A percentile compares a stretch with the other conserved stretches of the same genome.
These are phyloP conservation scores for Symbiodinium natans DNA, from an alignment of 73 alveolate genomes.

Conservation along the genomic window DNA sequence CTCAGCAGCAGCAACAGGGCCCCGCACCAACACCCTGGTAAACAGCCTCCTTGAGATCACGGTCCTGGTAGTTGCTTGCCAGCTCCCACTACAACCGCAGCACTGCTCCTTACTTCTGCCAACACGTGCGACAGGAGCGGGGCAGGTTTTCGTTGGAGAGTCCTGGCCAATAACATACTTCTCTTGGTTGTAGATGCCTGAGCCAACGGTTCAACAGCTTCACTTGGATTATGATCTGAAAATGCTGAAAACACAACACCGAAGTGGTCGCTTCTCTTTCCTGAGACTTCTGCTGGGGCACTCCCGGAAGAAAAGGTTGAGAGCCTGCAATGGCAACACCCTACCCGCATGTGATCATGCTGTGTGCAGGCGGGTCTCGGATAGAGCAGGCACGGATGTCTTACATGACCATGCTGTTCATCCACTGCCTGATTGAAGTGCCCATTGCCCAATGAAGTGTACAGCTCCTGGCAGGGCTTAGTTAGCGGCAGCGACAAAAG, in stretches of 20 bases:
- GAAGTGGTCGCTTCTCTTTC: not conserved
- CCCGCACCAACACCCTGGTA: constrained; percentile 68
- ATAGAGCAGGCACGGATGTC: no score
- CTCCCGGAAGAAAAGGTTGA: constrained; percentile 81
- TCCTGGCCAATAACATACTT: constrained; percentile 53
- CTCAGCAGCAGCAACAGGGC: not conserved
- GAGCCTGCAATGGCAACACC: constrained; percentile 28
- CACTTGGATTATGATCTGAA: no score
- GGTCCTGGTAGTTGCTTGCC: constrained; percentile 27
- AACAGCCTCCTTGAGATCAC: constrained; percentile 80
- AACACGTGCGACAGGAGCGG: no score
- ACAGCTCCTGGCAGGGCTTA: constrained; percentile 39
- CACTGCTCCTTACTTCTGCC: no score
- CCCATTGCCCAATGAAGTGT: constrained; percentile 92
- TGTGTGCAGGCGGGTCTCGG: no score
- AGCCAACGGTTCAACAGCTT: no score
- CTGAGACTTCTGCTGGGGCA: constrained; percentile 55
- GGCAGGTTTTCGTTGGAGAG: not conserved
- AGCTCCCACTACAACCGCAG: no score
- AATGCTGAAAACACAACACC: no score
- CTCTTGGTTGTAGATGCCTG: constrained; percentile 74
- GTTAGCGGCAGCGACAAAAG: not conserved
- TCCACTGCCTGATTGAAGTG: constrained; percentile 85
- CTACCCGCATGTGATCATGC: not conserved
- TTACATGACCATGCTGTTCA: no score